Evolutionary conservation across 2,329 filamentous ascomycete species (phyloP).

Genomic region (Tolypocladium pustulatum): DNA sequence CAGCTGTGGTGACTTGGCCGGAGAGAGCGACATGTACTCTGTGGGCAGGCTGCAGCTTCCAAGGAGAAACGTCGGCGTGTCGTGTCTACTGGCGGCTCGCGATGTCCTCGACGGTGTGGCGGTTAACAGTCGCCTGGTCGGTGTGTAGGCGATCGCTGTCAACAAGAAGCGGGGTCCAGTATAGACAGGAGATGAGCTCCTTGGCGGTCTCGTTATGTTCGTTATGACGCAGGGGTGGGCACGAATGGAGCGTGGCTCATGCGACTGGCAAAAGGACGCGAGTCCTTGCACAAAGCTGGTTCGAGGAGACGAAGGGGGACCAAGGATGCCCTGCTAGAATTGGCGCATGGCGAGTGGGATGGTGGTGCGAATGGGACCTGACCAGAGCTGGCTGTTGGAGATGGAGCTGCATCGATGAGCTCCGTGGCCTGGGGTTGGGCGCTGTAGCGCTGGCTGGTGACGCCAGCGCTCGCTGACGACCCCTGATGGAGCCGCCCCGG

Average conservation of each 20-base stretch:
- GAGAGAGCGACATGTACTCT: neutral
- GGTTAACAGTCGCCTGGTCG: neutral
- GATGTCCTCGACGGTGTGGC: neutral
- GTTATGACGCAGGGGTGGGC: neutral
- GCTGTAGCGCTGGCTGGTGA: neutral
- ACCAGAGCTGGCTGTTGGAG: neutral
- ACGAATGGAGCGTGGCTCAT: neutral
- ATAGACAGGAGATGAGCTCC: neutral
- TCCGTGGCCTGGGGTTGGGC: neutral
- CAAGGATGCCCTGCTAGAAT: neutral
- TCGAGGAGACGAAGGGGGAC: neutral
- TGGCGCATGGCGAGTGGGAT: neutral
- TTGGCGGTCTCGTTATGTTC: neutral
- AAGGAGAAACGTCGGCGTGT: neutral
- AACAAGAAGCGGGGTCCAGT: neutral
- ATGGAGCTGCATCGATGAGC: neutral
- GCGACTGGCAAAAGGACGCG: neutral
- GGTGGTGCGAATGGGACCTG: neutral
- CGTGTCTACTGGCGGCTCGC: neutral
- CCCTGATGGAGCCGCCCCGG: neutral
- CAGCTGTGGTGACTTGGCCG: slow-evolving; percentile 4
- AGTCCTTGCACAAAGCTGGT: neutral
- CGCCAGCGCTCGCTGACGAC: neutral
- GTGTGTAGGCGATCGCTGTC: neutral
- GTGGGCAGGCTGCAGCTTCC: neutral